These are phyloP conservation scores for Amanita molliuscula DNA, from an alignment of 768 basidiomycete genomes.

Conservation along the genomic window DNA sequence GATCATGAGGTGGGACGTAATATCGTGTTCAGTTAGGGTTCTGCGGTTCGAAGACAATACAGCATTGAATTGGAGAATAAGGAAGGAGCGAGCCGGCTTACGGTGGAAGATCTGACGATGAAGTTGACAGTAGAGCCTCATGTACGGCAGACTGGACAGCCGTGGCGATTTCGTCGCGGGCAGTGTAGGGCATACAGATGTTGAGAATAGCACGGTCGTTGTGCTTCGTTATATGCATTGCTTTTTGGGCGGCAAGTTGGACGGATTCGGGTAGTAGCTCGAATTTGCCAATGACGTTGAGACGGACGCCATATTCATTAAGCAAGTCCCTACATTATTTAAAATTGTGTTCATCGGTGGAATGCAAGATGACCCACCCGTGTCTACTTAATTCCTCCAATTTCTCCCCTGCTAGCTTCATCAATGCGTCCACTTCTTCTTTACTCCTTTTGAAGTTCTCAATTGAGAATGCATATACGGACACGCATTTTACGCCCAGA, in stretches of 20 bases:
- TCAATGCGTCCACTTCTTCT: conserved; percentile 81
- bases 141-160: conserved; percentile 52
- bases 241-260: conserved; percentile 53
- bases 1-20: conserved; percentile 61
- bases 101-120: not conserved
- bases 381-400: conserved; percentile 69
- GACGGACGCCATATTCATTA: conserved; percentile 70
- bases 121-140: conserved; percentile 21
- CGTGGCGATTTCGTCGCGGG: conserved; percentile 82
- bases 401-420: conserved; percentile 73
- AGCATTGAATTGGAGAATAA: not conserved
- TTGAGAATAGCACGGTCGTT: conserved; percentile 76
- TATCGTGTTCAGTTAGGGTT: conserved; percentile 51
- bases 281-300: conserved; percentile 72
- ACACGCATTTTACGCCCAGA: conserved; percentile 74
- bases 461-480: conserved; percentile 96
- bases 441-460: conserved; percentile 89
- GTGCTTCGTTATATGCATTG: conserved; percentile 66
- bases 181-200: conserved; percentile 86
- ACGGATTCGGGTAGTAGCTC: conserved; percentile 75
- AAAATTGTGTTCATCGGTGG: not conserved
- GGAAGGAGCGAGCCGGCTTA: not conserved
- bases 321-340: conserved; percentile 67
- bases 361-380: conserved; percentile 49
- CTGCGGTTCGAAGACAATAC: conserved; percentile 10